These are phyloP conservation scores for Hordeum pubiflorum DNA, from an alignment of 202 grass and related monocot species.

Conservation along the genomic window DNA sequence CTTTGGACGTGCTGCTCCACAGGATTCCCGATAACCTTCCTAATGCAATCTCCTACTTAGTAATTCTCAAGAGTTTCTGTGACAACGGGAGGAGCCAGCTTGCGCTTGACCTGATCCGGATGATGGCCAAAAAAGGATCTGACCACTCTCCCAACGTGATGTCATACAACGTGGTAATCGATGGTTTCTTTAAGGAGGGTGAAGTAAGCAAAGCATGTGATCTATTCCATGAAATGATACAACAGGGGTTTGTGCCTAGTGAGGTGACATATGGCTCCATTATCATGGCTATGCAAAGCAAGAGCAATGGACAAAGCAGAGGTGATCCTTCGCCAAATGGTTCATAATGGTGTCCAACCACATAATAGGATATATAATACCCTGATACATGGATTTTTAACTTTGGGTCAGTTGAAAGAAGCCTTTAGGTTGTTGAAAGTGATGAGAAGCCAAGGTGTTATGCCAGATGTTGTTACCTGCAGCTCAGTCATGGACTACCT, in stretches of 20 bases:
- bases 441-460: no score
- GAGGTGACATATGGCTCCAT: not conserved
- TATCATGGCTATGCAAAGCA: not conserved
- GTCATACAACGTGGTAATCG: not conserved
- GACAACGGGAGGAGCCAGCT: not conserved
- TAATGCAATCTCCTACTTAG: not conserved
- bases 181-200: not conserved
- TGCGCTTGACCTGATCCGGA: not conserved
- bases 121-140: not conserved
- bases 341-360: no score
- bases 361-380: no score
- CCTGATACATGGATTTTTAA: no score
- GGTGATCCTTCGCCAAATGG: no score
- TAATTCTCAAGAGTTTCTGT: not conserved
- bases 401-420: no score
- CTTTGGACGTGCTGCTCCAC: not conserved
- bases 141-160: not conserved
- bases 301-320: no score
- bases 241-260: not conserved
- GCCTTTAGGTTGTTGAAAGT: no score
- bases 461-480: no score
- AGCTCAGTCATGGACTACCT: no score
- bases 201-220: not conserved
- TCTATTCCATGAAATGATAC: not conserved
- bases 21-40: not conserved